A percentile compares a stretch with the other conserved stretches of the same genome.
phyloP scores from a whole-genome alignment of 495 filamentous ascomycete species.

The Tuber aestivum region DNA sequence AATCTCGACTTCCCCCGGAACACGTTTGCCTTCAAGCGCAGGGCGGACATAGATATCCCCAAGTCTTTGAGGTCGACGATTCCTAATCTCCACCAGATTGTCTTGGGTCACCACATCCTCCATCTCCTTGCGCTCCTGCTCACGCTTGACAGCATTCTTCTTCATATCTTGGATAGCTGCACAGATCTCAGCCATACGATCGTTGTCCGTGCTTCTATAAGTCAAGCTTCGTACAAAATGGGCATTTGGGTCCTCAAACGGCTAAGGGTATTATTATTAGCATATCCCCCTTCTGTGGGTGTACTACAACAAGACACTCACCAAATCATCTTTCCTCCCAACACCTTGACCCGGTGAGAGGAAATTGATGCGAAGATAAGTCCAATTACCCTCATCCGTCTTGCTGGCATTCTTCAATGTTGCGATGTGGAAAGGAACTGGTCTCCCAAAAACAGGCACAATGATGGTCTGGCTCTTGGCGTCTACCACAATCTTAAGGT shows the following conservation, averaged over 20 bases:
- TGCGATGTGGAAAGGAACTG: constrained; percentile 97
- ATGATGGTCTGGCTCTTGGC: constrained; percentile 82
- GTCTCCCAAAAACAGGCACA: constrained; percentile 92
- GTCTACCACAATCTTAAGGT: constrained; percentile 83
- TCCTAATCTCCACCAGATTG: constrained; percentile 85
- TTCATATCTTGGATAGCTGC: constrained; percentile 89
- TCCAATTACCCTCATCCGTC: constrained; percentile 88
- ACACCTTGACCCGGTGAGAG: constrained; percentile 96
- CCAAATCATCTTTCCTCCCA: constrained; percentile 81
- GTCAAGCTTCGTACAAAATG: constrained; percentile 95
- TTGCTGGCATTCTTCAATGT: constrained; percentile 98
- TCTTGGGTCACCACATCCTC: constrained; percentile 99
- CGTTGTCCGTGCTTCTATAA: constrained; percentile 80
- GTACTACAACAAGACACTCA: constrained; percentile 20
- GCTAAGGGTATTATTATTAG: constrained; percentile 52
- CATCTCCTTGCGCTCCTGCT: constrained; percentile 99
- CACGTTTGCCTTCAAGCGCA: constrained; percentile 88
- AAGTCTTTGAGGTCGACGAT: constrained; percentile 77
- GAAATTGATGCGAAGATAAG: constrained; percentile 94
- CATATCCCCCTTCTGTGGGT: constrained; percentile 12
- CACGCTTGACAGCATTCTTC: constrained; percentile 77
- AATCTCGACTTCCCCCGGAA: constrained; percentile 90
- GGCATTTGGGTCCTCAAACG: constrained; percentile 91
- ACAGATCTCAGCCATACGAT: constrained; percentile 80
- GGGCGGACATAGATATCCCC: constrained; percentile 92